Conservation (phyloP, 129 eudicot genomes). For the Centrapalus pauciflorus region DNA sequence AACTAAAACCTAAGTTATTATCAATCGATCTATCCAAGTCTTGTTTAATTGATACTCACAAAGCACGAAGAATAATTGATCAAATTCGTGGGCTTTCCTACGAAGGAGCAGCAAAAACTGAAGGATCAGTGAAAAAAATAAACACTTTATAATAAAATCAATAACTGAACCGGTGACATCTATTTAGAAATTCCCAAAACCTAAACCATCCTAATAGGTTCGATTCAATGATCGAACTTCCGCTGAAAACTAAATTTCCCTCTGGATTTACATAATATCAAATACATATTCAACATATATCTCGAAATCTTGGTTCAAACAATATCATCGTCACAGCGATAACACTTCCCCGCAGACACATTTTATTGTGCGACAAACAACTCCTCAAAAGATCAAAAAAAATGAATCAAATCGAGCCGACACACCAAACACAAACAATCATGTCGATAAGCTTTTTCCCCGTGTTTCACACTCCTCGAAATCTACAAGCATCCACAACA, state of each 20-base stretch:
- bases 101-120: too few species aligned
- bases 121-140: too few species aligned
- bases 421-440: conserved; percentile 13
- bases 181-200: too few species aligned
- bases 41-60: too few species aligned
- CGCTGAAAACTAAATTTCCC: not conserved
- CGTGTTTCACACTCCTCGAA: conserved; percentile 10
- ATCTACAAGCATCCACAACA: not conserved
- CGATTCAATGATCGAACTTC: too few species aligned
- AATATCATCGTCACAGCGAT: conserved; percentile 5
- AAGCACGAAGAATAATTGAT: too few species aligned
- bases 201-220: too few species aligned
- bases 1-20: too few species aligned
- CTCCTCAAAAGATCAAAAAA: conserved; percentile 10
- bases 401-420: not conserved
- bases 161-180: too few species aligned
- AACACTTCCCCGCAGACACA: conserved; percentile 1
- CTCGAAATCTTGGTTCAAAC: conserved; percentile 5
- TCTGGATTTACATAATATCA: not conserved
- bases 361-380: conserved; percentile 7
- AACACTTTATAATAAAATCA: too few species aligned
- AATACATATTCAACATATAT: conserved; percentile 7
- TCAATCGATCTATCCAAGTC: too few species aligned
- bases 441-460: not conserved
- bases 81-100: too few species aligned